Conservation (phyloP, 2,329 filamentous ascomycete genomes). For the Pseudopyricularia javanii region DNA sequence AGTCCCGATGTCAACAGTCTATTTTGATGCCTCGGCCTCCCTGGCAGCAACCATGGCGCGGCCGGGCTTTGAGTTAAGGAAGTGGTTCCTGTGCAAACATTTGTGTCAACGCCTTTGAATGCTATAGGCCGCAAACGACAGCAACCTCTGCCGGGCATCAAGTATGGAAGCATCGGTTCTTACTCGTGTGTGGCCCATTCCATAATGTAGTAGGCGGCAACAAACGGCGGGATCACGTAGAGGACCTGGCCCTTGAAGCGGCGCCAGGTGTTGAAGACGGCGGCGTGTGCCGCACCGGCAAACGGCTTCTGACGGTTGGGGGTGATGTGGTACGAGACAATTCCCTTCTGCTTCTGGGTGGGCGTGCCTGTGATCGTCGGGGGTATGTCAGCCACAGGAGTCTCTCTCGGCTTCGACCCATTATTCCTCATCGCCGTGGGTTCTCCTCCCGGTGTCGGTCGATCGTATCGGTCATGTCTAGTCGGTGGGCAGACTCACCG, state of each 20-base stretch:
- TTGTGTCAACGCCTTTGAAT: constrained; percentile 6
- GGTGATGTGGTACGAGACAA: constrained; percentile 62
- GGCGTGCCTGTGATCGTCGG: constrained; percentile 2
- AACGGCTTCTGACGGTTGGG: constrained; percentile 83
- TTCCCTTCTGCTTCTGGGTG: constrained; percentile 39
- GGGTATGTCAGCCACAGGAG: background rate
- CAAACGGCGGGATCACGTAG: constrained; percentile 71
- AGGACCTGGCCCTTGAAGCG: constrained; percentile 77
- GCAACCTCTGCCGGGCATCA: background rate
- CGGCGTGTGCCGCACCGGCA: constrained; percentile 64
- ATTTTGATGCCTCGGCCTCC: constrained; percentile 23
- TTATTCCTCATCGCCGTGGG: background rate
- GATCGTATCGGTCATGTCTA: background rate
- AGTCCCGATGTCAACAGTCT: background rate
- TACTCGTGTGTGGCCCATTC: constrained; percentile 88
- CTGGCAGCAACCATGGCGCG: constrained; percentile 38
- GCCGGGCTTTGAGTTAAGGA: constrained; percentile 68
- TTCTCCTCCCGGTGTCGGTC: background rate
- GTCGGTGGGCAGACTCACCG: constrained; percentile 41
- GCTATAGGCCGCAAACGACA: background rate
- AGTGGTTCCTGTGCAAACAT: constrained; percentile 52
- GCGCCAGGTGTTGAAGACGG: constrained; percentile 92
- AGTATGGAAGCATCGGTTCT: background rate
- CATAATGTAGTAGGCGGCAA: constrained; percentile 71
- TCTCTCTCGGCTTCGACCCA: background rate